Conservation (phyloP, 2,329 filamentous ascomycete species). For the Exophiala mesophila region DNA sequence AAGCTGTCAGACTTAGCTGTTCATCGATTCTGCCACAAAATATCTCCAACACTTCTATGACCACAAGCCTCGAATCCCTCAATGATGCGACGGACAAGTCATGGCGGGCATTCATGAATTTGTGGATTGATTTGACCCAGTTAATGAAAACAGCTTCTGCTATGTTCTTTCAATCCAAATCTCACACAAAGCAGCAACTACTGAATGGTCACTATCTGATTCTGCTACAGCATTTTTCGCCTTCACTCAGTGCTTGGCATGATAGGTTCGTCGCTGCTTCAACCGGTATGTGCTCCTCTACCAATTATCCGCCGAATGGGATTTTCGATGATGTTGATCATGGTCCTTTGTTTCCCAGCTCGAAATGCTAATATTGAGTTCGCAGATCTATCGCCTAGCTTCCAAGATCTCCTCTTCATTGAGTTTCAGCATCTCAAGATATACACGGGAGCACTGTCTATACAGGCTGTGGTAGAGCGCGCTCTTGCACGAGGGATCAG, state of each 20-base stretch:
- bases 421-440: conserved; percentile 16
- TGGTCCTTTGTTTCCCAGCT: no score
- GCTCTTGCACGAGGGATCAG: conserved; percentile 24
- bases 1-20: conserved; percentile 49
- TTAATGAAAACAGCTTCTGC: conserved; percentile 50
- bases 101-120: conserved; percentile 50
- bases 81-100: conserved; percentile 34
- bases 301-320: no score
- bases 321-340: no score
- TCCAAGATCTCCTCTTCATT: neutral
- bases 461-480: conserved; percentile 54
- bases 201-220: conserved; percentile 48
- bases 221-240: conserved; percentile 44
- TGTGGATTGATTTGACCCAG: conserved; percentile 47
- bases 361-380: neutral
- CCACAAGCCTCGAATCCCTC: conserved; percentile 36
- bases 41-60: conserved; percentile 32
- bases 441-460: conserved; percentile 44
- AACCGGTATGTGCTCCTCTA: conserved; percentile 31
- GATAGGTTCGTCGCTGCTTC: conserved; percentile 8
- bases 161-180: conserved; percentile 47
- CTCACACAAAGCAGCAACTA: conserved; percentile 37
- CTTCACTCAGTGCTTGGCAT: conserved; percentile 37
- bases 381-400: neutral
- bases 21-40: conserved; percentile 49